phyloP scores from a whole-genome alignment of 495 filamentous ascomycete species.

The Neurospora sp. region DNA sequence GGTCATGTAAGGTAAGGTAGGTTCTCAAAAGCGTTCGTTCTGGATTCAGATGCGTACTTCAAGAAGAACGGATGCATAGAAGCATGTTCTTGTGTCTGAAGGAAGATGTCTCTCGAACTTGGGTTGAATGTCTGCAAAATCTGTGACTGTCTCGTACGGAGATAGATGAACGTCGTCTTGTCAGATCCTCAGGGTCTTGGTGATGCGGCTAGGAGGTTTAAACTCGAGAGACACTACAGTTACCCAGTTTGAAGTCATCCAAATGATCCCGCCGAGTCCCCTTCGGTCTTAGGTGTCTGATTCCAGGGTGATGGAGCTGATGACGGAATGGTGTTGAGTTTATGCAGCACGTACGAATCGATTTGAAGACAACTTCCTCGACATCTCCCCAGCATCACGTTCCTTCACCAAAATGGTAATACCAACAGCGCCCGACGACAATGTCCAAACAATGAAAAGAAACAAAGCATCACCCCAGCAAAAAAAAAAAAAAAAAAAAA shows the following conservation, averaged over 20 bases:
- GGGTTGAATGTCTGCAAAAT: not conserved
- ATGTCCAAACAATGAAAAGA: not conserved
- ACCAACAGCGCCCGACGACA: too few species aligned
- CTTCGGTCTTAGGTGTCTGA: not conserved
- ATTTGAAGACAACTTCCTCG: not conserved
- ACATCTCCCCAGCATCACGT: not conserved
- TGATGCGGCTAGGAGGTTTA: not conserved
- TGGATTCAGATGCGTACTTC: not conserved
- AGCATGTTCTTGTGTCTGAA: not conserved
- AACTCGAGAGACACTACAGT: not conserved
- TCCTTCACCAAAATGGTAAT: not conserved
- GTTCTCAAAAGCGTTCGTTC: not conserved
- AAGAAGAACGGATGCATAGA: not conserved
- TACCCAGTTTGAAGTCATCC: not conserved
- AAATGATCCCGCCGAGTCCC: not conserved
- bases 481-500: not conserved
- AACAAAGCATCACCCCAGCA: not conserved
- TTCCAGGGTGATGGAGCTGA: not conserved
- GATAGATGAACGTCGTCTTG: not conserved
- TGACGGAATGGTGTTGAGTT: not conserved
- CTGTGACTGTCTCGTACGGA: not conserved
- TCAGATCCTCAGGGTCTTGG: not conserved
- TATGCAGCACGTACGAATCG: not conserved
- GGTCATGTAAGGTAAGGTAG: not conserved
- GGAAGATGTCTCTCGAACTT: not conserved